Conservation (phyloP, 371 early-diverging fungal genomes). For the Actinomucor elegans region DNA sequence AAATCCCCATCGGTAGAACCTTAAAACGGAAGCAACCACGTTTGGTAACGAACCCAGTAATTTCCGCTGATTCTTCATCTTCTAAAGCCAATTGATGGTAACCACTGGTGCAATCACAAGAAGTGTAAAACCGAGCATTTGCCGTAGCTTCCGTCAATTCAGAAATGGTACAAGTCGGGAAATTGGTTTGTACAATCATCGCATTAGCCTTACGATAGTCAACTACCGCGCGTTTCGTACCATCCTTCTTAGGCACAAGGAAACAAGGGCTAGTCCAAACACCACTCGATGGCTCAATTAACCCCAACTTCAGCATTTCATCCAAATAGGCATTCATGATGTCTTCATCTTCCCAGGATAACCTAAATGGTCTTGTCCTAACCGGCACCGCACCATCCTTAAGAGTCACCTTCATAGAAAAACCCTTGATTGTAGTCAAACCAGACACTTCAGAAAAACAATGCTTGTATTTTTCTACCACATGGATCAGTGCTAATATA, state of each 20-base stretch:
- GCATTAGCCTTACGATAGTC: background rate
- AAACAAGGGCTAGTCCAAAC: too few species aligned
- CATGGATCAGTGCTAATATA: background rate
- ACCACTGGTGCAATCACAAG: too few species aligned
- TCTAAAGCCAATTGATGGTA: conserved; percentile 13
- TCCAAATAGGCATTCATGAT: too few species aligned
- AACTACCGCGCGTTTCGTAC: too few species aligned
- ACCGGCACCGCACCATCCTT: conserved; percentile 5
- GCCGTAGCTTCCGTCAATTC: too few species aligned
- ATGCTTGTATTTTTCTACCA: background rate
- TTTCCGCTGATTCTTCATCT: conserved; percentile 11
- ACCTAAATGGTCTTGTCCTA: conserved; percentile 8
- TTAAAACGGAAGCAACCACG: conserved; percentile 44
- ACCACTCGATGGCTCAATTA: too few species aligned
- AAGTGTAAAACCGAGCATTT: too few species aligned
- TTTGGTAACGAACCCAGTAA: conserved; percentile 43
- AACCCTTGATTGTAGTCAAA: too few species aligned
- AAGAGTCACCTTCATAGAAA: background rate
- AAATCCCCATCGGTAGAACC: conserved; percentile 12
- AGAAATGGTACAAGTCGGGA: too few species aligned
- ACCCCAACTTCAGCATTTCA: too few species aligned
- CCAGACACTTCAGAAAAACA: conserved; percentile 17
- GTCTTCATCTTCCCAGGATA: conserved; percentile 20
- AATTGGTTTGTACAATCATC: too few species aligned
- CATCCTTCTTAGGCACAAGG: too few species aligned